phyloP scores from a whole-genome alignment of 108 stramenopile species.

The Skeletonema costatum region DNA sequence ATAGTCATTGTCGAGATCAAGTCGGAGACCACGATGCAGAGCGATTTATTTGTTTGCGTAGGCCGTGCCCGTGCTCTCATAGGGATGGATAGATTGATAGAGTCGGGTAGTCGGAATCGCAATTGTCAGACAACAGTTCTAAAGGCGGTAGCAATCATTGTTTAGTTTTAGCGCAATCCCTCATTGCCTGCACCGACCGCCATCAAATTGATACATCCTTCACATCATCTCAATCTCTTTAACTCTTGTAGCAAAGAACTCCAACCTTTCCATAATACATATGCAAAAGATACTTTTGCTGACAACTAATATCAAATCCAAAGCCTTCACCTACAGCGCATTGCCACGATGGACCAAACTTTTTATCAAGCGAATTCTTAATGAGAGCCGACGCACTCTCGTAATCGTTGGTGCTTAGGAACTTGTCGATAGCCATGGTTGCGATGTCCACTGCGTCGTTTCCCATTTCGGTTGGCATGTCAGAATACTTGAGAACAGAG shows the following conservation, averaged over 20 bases:
- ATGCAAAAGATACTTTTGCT: conserved; percentile 64
- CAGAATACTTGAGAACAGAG: conserved; percentile 56
- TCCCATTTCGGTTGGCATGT: conserved; percentile 86
- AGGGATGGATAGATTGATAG: too few species aligned
- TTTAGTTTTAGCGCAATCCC: too few species aligned
- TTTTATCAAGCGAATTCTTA: conserved; percentile 85
- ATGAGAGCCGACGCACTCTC: conserved; percentile 70
- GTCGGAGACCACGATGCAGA: too few species aligned
- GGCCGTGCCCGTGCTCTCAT: too few species aligned
- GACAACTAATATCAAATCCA: conserved; percentile 65
- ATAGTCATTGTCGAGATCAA: too few species aligned
- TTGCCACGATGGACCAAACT: conserved; percentile 88
- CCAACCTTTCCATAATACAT: conserved; percentile 64
- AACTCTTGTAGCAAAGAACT: conserved; percentile 70
- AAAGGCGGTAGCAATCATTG: too few species aligned
- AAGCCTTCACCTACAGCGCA: conserved; percentile 77
- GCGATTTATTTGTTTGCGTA: too few species aligned
- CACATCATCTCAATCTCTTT: neutral
- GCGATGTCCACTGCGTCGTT: conserved; percentile 80
- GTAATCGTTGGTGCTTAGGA: conserved; percentile 68
- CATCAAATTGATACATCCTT: too few species aligned
- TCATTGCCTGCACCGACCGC: too few species aligned
- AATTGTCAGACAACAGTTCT: too few species aligned
- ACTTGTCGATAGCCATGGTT: conserved; percentile 85
- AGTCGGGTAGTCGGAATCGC: too few species aligned